Conservation (phyloP, 768 basidiomycete genomes). For the Crassisporium funariophilum region DNA sequence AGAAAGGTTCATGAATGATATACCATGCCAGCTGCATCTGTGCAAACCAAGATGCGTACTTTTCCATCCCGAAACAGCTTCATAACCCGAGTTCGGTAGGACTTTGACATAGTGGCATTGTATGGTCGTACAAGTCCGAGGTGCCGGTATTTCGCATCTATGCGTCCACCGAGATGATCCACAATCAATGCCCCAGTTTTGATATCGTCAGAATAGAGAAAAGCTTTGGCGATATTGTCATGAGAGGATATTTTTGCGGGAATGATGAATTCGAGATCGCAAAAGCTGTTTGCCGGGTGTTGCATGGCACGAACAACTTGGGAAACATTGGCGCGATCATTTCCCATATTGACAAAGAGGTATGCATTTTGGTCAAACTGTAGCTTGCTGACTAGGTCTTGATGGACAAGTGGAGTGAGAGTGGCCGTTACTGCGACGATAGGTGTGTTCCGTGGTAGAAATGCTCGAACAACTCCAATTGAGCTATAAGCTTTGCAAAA, state of each 20-base stretch:
- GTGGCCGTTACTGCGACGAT: constrained; percentile 37
- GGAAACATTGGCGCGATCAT: constrained; percentile 35
- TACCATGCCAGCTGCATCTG: constrained; percentile 40
- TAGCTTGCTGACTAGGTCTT: constrained; percentile 30
- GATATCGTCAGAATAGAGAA: constrained; percentile 33
- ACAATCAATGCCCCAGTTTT: constrained; percentile 22
- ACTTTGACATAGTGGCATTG: constrained; percentile 21
- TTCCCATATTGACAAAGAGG: constrained; percentile 27
- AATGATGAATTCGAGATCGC: constrained; percentile 36
- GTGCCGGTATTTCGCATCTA: constrained; percentile 7
- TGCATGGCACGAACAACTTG: constrained; percentile 33
- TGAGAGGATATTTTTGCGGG: constrained; percentile 4
- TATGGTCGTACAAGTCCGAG: constrained; percentile 28
- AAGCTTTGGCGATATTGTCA: constrained; percentile 26
- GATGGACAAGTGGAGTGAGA: constrained; percentile 24
- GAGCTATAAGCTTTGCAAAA: constrained; percentile 34
- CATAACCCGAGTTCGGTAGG: constrained; percentile 28
- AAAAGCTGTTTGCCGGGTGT: constrained; percentile 31
- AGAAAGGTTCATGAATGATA: too few relatives aligned
- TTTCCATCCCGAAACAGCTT: constrained; percentile 21
- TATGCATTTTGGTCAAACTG: constrained; percentile 21
- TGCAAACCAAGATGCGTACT: constrained; percentile 34
- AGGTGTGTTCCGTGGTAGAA: constrained; percentile 30
- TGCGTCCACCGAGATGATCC: constrained; percentile 22
- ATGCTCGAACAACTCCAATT: constrained; percentile 29